Base-by-base conservation (phyloP, 2,329 filamentous ascomycete genomes). In the Tolypocladium paradoxum region DNA sequence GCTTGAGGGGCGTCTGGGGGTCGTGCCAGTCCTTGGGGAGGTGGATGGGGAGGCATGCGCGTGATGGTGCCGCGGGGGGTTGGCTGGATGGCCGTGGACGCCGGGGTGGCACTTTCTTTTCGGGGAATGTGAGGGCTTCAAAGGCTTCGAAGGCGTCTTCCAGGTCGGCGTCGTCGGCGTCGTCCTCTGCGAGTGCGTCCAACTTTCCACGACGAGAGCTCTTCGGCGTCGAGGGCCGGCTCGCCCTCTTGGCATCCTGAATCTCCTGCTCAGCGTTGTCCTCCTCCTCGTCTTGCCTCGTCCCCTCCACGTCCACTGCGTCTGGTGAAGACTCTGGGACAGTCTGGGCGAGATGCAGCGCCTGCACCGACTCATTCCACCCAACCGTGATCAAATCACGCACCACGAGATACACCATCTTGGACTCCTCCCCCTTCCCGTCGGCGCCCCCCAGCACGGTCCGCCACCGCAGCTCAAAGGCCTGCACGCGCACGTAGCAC, bases 401-500 rank as follows among this genome's bases (percentile, higher is more conserved):
- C 0, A 80, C 64, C 2, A 76, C 60, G 8, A 81, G 61, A 55
- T 72, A 78, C 4, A 72, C 69, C 69, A 75, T 72, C 33, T 63
- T 52, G 14, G 33, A 27, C 20, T 24, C 29, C 22, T 18, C 36
- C 16, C 7, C 20, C 27, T 12, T 46, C 45, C 31, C 47, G 6
- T 50, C 53, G 22, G 35, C 22, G 0, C 40, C 54, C 0, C 54
- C 55, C 0, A 51, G 50, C 2, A 60, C 33, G 1, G 59, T 53
- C 34, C 60, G 60, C 59, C 58, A 65, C 20, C 65, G 64, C 33
- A 74, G 31, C 48, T 70, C 62, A 43, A 76, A 75, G 9, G 62
- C 58, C 31, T 74, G 69, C n/a, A 78, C 59, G 37, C 68, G 70
- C 24, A 81, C 70, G 58, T 78, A 79, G 43, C 71, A 72, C 1